Base-by-base conservation (phyloP, 805 yeast genomes). In the Metschnikowia cubensis region DNA sequence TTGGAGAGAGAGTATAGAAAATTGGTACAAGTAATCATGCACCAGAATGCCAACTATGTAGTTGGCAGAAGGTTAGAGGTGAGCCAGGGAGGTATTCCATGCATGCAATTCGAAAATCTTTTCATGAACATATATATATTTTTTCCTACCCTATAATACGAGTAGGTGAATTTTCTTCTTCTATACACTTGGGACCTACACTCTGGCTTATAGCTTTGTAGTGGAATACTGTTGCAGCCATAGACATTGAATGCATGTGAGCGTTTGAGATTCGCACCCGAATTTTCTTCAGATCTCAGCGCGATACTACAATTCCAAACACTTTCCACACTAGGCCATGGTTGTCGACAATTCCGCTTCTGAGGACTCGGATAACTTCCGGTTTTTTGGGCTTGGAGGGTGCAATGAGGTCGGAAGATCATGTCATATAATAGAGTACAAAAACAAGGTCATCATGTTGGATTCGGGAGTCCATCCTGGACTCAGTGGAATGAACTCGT, bases 381-480 rank as follows among this genome's bases (percentile, higher is more conserved):
- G 81, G 64, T 94, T 94, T 71, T 81, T 87, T 53, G 91, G 96
- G 21, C 77, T 94, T 6, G 99, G 99, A 6, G 99, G 98, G n/a
- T 96, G 98, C 55, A 89, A 87, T 59, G 99, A 94, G 66, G 99
- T 94, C 6, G 99, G 99, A 3, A 73, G 99, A 52, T 89, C 97
- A 33, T 92, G 98, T 63, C 99, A 94, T 63, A 84, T 94, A 40
- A 74, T 94, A 32, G 91, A 87, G 58, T 94, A 86, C 69, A 90
- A 89, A 64, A 97, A 96, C 50, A 92, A 94, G 63, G 91, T 92
- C 4, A 85, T 94, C 45, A 94, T 94, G 99, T 61, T 94, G 45
- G 99, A 94, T 69, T 97, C 99, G 1, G 99, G 99, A 47, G 89
- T 94, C 31, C 99, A 94, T 69, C 99, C 99, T 1, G 99, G 96